Evolutionary conservation across 2,329 filamentous ascomycete species (phyloP), one percentile per base, ranked within the genome.

Genomic region (Epichloe elymi): DNA sequence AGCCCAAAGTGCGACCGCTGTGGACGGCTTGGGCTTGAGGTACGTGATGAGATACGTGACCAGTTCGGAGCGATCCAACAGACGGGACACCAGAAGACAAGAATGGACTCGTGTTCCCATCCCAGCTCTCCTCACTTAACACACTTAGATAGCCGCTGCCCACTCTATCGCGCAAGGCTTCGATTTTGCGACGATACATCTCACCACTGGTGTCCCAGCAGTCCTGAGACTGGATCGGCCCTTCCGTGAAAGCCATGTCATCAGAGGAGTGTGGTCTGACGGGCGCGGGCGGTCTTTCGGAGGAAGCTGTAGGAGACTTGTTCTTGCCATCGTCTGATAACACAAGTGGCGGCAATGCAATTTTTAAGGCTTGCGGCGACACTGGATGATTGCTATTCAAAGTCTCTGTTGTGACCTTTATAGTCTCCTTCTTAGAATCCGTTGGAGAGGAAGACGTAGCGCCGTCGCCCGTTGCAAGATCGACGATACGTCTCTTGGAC

Each of bases 71-170:
- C 30, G 58, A 55, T 41, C 62, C 55, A 48, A 62, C 54, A 7
- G 62, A 58, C 26, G 61, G 51, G 35, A 65, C 56, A 47, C 47
- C 52, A 23, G 56, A 39, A 15, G 59, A 41, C 39, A 58, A 51
- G 45, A 56, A 60, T 44, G 56, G 51, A 7, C 55, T 56, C 42
- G 66, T 66, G 44, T 66, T 66, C 6, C 70, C 59, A 55, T 80
- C 74, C 79, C 80, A 83, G 41, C 70, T 74, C 64, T 93, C 86
- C 60, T 95, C 90, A 54, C 86, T 85, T 48, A 97, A 73, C 14
- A 86, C 88, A 55, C 83, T 90, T 39, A 98, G 76, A 77, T 95
- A 98, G 38, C 83, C 86, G 59, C 83, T 88, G 35, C 90, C 90
- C 57, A 95, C 83, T 61, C 91, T 88, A 61, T 85, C 85, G 54